Evolutionary conservation across 352 stramenopile species (phyloP).

Genomic region (Pythium aristosporum): DNA sequence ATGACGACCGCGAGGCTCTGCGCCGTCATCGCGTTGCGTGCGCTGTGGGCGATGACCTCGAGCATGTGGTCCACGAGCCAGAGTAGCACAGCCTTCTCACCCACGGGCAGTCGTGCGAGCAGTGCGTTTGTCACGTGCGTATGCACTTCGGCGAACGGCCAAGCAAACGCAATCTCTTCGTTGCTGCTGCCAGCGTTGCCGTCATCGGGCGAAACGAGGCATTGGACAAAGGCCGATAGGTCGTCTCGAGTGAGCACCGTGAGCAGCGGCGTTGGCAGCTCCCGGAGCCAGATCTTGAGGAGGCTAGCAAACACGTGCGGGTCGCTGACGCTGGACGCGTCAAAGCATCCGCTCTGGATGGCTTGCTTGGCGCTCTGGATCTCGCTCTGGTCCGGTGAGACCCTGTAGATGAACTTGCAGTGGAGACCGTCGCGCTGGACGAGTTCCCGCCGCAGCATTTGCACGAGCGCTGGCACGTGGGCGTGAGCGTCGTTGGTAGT

Average conservation of each 20-base stretch:
- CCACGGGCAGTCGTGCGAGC: conserved; percentile 29
- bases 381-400: conserved; percentile 45
- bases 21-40: conserved; percentile 49
- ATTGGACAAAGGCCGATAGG: conserved; percentile 22
- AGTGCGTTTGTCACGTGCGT: conserved; percentile 14
- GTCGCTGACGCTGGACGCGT: conserved; percentile 32
- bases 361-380: conserved; percentile 39
- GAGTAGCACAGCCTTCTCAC: conserved; percentile 43
- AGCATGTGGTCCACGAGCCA: conserved; percentile 73
- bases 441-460: conserved; percentile 58
- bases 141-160: conserved; percentile 13
- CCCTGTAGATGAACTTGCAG: conserved; percentile 60
- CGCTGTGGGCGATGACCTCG: conserved; percentile 39
- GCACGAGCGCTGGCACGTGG: conserved; percentile 44
- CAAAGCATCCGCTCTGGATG: conserved; percentile 51
- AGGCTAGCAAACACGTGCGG: conserved; percentile 59
- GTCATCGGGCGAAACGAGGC: conserved; percentile 20
- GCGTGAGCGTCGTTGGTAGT: conserved; percentile 15
- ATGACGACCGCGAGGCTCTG: conserved; percentile 55
- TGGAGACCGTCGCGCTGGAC: conserved; percentile 39
- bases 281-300: conserved; percentile 62
- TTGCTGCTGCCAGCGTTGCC: background rate
- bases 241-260: conserved; percentile 14
- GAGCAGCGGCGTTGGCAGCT: conserved; percentile 48
- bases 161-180: conserved; percentile 13